Conservation (phyloP, 257 asterid species). For the Avicennia marina region DNA sequence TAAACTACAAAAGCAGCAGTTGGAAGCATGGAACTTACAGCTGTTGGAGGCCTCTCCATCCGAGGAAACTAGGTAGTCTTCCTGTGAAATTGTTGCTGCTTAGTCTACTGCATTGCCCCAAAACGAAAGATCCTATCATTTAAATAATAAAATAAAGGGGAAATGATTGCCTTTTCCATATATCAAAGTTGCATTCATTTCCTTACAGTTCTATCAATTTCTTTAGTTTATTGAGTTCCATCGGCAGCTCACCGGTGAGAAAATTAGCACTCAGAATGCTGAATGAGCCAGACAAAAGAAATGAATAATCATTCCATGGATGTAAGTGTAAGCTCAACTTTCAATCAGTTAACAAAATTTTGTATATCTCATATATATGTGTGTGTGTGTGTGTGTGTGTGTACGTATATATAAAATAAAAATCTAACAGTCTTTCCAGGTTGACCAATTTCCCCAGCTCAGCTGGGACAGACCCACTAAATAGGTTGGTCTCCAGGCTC, state of each 20-base stretch:
- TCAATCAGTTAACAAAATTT: too few species aligned
- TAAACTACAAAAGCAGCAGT: background rate
- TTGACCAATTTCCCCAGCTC: slow-evolving; percentile 53
- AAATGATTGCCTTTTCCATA: background rate
- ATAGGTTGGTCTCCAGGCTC: slow-evolving; percentile 57
- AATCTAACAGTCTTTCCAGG: slow-evolving; percentile 42
- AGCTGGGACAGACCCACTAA: slow-evolving; percentile 48
- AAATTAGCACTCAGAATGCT: slow-evolving; percentile 43
- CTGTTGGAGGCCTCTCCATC: slow-evolving; percentile 38
- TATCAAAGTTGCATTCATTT: background rate
- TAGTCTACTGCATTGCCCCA: slow-evolving; percentile 36
- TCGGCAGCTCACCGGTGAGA: slow-evolving; percentile 45
- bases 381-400: too few species aligned
- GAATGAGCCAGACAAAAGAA: slow-evolving; percentile 18
- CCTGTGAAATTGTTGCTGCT: slow-evolving; percentile 57
- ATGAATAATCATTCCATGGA: background rate
- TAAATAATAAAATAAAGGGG: background rate
- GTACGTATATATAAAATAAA: too few species aligned
- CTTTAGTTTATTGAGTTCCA: slow-evolving; percentile 30
- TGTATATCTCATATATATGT: too few species aligned
- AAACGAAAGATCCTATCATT: background rate
- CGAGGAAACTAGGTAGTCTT: slow-evolving; percentile 35
- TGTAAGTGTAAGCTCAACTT: too few species aligned
- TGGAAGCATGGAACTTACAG: slow-evolving; percentile 36
- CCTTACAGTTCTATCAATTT: slow-evolving; percentile 41